These are phyloP conservation scores for Glycine soja DNA, from an alignment of 306 rosid genomes.

Conservation along the genomic window DNA sequence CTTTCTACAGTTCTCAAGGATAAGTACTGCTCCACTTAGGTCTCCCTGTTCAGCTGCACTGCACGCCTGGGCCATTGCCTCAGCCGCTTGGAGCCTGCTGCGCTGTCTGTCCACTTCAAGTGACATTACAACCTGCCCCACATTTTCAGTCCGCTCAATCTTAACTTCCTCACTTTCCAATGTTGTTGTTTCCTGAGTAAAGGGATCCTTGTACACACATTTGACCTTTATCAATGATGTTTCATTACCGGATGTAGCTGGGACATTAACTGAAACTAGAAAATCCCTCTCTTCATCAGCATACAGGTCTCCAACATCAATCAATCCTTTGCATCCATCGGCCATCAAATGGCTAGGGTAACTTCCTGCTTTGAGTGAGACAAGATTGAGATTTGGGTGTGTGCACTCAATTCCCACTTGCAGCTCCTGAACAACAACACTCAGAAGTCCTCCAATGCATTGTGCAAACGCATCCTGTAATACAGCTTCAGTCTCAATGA, in stretches of 20 bases:
- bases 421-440: constrained; percentile 92
- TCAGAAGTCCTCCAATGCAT: constrained; percentile 96
- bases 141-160: constrained; percentile 68
- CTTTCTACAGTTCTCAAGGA: constrained; percentile 83
- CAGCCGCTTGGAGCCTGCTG: constrained; percentile 92
- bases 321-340: constrained; percentile 66
- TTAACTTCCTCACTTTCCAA: constrained; percentile 77
- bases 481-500: constrained; percentile 91
- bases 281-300: constrained; percentile 99
- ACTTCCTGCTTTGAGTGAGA: constrained; percentile 87
- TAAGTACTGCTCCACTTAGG: constrained; percentile 69
- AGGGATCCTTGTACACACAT: constrained; percentile 81
- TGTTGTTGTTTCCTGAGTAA: constrained; percentile 66
- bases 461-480: constrained; percentile 99
- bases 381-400: constrained; percentile 55
- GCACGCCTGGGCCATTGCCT: constrained; percentile 88
- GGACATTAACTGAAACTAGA: constrained; percentile 80
- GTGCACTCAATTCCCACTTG: constrained; percentile 80
- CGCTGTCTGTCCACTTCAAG: constrained; percentile 92
- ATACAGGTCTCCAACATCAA: constrained; percentile 89
- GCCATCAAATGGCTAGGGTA: constrained; percentile 72
- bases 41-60: constrained; percentile 86
- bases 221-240: constrained; percentile 81
- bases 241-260: constrained; percentile 59
- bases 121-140: constrained; percentile 66